Base-by-base conservation (phyloP, 257 asterid genomes). In the Fraxinus cuspidata region DNA sequence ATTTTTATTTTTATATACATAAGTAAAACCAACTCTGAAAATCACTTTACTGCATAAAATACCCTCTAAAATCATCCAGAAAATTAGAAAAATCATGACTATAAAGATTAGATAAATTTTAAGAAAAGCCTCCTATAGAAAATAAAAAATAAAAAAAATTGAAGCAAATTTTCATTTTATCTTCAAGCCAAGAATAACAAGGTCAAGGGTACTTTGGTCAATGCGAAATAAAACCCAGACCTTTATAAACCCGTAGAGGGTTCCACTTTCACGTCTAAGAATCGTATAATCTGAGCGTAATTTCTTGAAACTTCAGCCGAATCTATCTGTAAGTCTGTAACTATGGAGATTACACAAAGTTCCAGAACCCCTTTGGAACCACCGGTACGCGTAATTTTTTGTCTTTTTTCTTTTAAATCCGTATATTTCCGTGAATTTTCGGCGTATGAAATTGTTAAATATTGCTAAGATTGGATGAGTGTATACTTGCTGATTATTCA, bases 321-420 rank as follows among this genome's bases (percentile, higher is more conserved):
- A 23, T 23, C 2, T 27, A 6, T 47, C 80, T 18, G n/a, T n/a
- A n/a, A n/a, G n/a, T n/a, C n/a, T n/a, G 51, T 42, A 42, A 40
- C 81, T 31, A 86, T 86, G 89, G 84, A 85, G 76, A 74, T 86
- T 2, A 66, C 71, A 58, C 74, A 79, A 21, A 70, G 23, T 32
- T 73, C 74, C 82, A 76, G 73, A 3, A 35, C 28, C 81, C 37
- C 67, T 25, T 70, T 72, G 76, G 32, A 77, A 72, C 71, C 51
- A 40, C 31, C 49, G 84, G 85, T 86, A 53, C 3, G 71, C 70
- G n/a, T 21, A 32, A 63, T 6, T 51, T 15, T 49, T 49, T 18
- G 0, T 58, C 1, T 2, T 2, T 63, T 68, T 4, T 0, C 0
- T 13, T 18, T 69, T 8, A 16, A 58, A 35, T 60, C 63, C 18